A percentile compares a stretch with the other conserved stretches of the same genome.
phyloP scores from a whole-genome alignment of 2,329 filamentous ascomycete species.

The Colletotrichum sp. region DNA sequence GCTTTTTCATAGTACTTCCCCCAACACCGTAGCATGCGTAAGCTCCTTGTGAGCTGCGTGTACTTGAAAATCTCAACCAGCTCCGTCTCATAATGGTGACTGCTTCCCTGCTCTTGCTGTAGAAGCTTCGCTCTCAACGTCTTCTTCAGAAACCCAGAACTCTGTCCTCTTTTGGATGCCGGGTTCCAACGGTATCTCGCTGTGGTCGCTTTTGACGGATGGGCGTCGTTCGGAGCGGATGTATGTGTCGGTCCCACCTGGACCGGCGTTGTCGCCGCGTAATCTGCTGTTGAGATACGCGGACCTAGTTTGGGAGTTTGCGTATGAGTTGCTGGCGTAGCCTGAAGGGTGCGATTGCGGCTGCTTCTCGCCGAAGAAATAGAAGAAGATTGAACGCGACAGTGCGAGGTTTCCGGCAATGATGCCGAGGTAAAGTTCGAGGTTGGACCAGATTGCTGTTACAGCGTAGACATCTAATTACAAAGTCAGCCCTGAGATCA shows the following conservation, averaged over 20 bases:
- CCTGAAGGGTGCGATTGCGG: not conserved
- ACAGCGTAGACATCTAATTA: slow-evolving; percentile 37
- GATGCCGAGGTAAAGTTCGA: slow-evolving; percentile 42
- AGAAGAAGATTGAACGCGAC: slow-evolving; percentile 27
- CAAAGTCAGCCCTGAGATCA: no score
- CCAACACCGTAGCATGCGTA: not conserved
- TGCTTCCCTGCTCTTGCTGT: not conserved
- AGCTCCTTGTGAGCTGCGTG: not conserved
- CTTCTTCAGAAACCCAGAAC: slow-evolving; percentile 24
- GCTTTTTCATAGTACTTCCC: not conserved
- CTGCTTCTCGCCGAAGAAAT: slow-evolving; percentile 22
- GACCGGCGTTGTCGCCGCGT: slow-evolving; percentile 11
- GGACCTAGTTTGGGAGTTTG: slow-evolving; percentile 9
- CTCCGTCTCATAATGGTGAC: not conserved
- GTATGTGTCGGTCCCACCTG: slow-evolving; percentile 6
- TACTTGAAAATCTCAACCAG: not conserved
- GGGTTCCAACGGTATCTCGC: slow-evolving; percentile 22
- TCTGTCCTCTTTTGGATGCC: slow-evolving; percentile 26
- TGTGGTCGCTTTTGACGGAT: slow-evolving; percentile 24
- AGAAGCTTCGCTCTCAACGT: not conserved
- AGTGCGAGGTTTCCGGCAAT: slow-evolving; percentile 36
- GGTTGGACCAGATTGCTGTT: slow-evolving; percentile 41
- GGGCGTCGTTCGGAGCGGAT: slow-evolving; percentile 8
- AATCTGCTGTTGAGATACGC: slow-evolving; percentile 18
- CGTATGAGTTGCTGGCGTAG: not conserved